phyloP scores from a whole-genome alignment of 2,329 filamentous ascomycete genomes.

The Arthrocladium fulminans region DNA sequence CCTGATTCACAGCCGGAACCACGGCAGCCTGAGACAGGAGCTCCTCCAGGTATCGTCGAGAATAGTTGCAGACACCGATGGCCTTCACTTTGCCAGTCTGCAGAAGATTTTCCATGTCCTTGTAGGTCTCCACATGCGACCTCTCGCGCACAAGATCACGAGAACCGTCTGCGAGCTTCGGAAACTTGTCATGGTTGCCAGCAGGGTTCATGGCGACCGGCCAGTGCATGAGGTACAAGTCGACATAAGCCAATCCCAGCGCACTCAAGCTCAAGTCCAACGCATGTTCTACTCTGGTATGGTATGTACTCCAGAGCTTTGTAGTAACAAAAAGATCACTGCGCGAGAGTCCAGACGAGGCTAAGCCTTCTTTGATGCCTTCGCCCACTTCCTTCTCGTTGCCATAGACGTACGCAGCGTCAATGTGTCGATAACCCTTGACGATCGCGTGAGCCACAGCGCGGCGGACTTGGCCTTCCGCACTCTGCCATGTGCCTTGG shows the following conservation, averaged over 20 bases:
- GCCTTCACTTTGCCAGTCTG: slow-evolving; percentile 38
- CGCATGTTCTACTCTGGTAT: slow-evolving; percentile 54
- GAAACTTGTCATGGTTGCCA: slow-evolving; percentile 38
- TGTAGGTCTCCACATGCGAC: slow-evolving; percentile 33
- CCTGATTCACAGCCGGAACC: slow-evolving; percentile 42
- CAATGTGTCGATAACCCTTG: slow-evolving; percentile 31
- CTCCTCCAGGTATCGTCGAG: slow-evolving; percentile 39
- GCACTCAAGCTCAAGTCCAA: slow-evolving; percentile 53
- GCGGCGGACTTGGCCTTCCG: slow-evolving; percentile 37
- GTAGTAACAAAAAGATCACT: slow-evolving; percentile 59
- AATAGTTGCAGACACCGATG: slow-evolving; percentile 47
- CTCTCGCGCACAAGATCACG: slow-evolving; percentile 40
- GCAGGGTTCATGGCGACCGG: slow-evolving; percentile 43
- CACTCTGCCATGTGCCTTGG: slow-evolving; percentile 50
- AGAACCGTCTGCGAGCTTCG: slow-evolving; percentile 34
- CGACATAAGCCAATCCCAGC: slow-evolving; percentile 58
- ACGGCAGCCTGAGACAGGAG: slow-evolving; percentile 39
- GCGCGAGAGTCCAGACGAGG: slow-evolving; percentile 54
- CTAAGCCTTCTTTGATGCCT: slow-evolving; percentile 42
- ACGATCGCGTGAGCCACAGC: slow-evolving; percentile 39
- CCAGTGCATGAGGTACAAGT: slow-evolving; percentile 64
- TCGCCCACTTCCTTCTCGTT: slow-evolving; percentile 60
- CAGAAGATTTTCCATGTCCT: slow-evolving; percentile 41
- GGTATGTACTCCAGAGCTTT: slow-evolving; percentile 59
- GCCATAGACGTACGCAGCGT: slow-evolving; percentile 38